A percentile compares a stretch with the other conserved stretches of the same genome.
Conservation (phyloP, 371 early-diverging fungal species). For the Lichtheimia ramosa region DNA sequence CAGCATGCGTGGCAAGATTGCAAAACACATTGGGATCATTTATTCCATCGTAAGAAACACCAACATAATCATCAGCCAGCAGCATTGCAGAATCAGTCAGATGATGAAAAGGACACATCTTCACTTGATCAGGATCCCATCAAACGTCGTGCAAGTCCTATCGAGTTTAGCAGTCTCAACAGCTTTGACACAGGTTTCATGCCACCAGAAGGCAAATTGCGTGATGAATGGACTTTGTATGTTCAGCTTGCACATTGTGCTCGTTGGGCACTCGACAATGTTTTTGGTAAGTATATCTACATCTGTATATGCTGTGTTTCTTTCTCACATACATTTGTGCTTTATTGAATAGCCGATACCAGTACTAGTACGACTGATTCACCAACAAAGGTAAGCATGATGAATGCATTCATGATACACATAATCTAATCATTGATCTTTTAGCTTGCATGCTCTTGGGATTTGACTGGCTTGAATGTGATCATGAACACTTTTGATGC, state of each 20-base stretch:
- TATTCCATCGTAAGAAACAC: conserved; percentile 4
- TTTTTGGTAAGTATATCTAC: conserved; percentile 22
- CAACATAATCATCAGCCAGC: too few relatives aligned
- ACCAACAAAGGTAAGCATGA: not conserved
- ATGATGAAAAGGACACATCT: not conserved
- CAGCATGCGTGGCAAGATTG: not conserved
- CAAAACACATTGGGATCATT: conserved; percentile 1
- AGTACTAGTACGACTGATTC: too few relatives aligned
- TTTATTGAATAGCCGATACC: conserved; percentile 7
- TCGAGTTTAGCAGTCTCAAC: conserved; percentile 8
- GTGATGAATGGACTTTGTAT: conserved; percentile 39
- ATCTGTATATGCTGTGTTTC: not conserved
- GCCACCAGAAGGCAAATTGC: conserved; percentile 37
- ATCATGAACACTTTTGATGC: conserved; percentile 51
- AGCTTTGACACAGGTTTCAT: conserved; percentile 28
- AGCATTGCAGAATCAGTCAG: not conserved
- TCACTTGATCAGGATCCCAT: conserved; percentile 1
- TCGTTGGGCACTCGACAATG: conserved; percentile 43
- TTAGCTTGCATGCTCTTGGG: conserved; percentile 34
- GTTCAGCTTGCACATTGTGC: conserved; percentile 39
- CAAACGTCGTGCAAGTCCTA: conserved; percentile 2
- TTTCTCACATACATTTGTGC: conserved; percentile 6
- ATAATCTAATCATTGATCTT: too few relatives aligned
- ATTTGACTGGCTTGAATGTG: conserved; percentile 24
- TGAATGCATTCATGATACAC: too few relatives aligned